phyloP scores from a whole-genome alignment of 2,329 filamentous ascomycete species.

The Cadophora sp. region DNA sequence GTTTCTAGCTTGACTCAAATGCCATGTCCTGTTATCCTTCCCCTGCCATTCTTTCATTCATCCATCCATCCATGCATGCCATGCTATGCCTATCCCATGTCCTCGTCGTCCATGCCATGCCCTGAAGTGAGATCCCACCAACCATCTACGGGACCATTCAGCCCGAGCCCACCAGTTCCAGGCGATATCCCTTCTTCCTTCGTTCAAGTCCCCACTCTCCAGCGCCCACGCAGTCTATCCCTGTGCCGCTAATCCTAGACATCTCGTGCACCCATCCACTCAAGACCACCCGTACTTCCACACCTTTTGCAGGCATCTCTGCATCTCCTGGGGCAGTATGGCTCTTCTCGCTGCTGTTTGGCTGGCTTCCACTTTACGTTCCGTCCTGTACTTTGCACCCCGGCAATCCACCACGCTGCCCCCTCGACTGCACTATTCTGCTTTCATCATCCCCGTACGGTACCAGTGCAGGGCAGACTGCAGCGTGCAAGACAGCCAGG shows the following conservation, averaged over 20 bases:
- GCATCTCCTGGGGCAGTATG: not conserved
- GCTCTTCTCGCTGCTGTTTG: not conserved
- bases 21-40: not conserved
- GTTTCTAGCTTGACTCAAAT: not conserved
- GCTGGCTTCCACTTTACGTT: not conserved
- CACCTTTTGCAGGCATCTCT: not conserved
- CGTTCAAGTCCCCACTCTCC: not conserved
- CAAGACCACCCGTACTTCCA: not conserved
- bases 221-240: slow-evolving; percentile 5
- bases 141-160: not conserved
- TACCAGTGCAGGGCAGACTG: not conserved
- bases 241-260: not conserved
- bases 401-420: not conserved
- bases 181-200: not conserved
- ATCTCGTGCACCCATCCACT: slow-evolving; percentile 7
- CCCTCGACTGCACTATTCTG: not conserved
- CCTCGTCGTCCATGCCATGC: not conserved
- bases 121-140: not conserved
- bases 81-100: not conserved
- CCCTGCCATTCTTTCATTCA: not conserved
- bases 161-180: not conserved
- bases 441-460: slow-evolving; percentile 13
- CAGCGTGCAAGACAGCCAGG: not conserved
- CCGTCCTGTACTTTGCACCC: not conserved
- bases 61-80: too few species aligned